A percentile compares a stretch with the other conserved stretches of the same genome.
These are phyloP conservation scores for Polyporus tsugae DNA, from an alignment of 1,284 basidiomycete species.

Conservation along the genomic window DNA sequence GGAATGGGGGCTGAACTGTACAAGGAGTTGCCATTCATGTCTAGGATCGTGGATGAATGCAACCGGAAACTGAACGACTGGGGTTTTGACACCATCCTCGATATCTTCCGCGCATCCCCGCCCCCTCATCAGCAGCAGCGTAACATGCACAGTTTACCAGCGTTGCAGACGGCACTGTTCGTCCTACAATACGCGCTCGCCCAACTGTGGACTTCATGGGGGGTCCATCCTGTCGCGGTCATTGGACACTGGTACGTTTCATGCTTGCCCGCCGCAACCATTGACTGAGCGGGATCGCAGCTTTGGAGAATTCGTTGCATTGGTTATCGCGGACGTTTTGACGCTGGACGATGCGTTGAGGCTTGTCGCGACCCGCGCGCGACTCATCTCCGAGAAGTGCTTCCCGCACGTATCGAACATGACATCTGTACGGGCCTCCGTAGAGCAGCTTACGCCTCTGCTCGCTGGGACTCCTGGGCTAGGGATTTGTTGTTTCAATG, in stretches of 20 bases:
- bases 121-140: conserved; percentile 33
- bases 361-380: conserved; percentile 65
- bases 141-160: conserved; percentile 49
- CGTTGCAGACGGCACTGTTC: conserved; percentile 63
- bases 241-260: conserved; percentile 71
- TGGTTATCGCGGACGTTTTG: conserved; percentile 65
- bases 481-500: conserved; percentile 58
- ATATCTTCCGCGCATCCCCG: conserved; percentile 49
- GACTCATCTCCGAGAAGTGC: conserved; percentile 61
- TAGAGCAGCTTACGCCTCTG: conserved; percentile 45
- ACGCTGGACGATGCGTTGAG: conserved; percentile 61
- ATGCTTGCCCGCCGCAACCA: neutral
- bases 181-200: conserved; percentile 68
- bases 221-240: conserved; percentile 61
- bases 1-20: conserved; percentile 71
- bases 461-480: conserved; percentile 36
- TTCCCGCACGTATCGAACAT: conserved; percentile 57
- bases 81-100: conserved; percentile 59
- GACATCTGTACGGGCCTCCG: conserved; percentile 59
- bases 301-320: conserved; percentile 76
- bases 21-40: conserved; percentile 53
- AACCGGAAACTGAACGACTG: conserved; percentile 54
- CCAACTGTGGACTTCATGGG: conserved; percentile 71
- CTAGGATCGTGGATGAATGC: conserved; percentile 61
- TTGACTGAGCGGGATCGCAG: conserved; percentile 43